These are phyloP conservation scores for Fusarium miscanthi DNA, from an alignment of 2,329 filamentous ascomycete genomes.

Conservation along the genomic window DNA sequence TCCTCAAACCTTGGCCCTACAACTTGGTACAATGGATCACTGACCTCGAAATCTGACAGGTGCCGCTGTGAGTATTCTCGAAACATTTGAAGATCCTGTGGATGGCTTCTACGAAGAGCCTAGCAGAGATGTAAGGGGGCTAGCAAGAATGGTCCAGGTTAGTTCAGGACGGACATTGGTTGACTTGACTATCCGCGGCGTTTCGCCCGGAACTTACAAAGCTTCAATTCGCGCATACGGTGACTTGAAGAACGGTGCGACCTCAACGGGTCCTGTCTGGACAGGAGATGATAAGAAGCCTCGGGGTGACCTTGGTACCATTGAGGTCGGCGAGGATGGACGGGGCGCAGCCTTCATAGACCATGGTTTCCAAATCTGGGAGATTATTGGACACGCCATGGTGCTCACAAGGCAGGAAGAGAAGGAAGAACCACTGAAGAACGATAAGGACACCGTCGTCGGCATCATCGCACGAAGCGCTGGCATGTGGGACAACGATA, in stretches of 20 bases:
- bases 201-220: conserved; percentile 82
- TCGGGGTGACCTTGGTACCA: conserved; percentile 72
- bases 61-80: conserved; percentile 94
- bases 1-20: not conserved
- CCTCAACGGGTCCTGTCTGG: conserved; percentile 87
- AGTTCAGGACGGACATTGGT: conserved; percentile 81
- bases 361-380: conserved; percentile 88
- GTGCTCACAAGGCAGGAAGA: conserved; percentile 78
- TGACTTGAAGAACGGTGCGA: conserved; percentile 85
- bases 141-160: conserved; percentile 95
- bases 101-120: conserved; percentile 56
- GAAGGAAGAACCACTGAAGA: conserved; percentile 64
- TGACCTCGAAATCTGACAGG: conserved; percentile 54
- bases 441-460: conserved; percentile 87
- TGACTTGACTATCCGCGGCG: conserved; percentile 86
- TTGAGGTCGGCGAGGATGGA: conserved; percentile 81
- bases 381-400: conserved; percentile 93
- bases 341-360: conserved; percentile 85
- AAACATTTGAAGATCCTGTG: conserved; percentile 76
- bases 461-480: conserved; percentile 95
- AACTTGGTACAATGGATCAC: not conserved
- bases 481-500: conserved; percentile 99
- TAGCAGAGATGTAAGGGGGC: conserved; percentile 76
- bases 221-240: conserved; percentile 88
- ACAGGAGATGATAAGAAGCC: conserved; percentile 61